These are phyloP conservation scores for Solanum clarkiae DNA, from an alignment of 257 asterid species.

Conservation along the genomic window DNA sequence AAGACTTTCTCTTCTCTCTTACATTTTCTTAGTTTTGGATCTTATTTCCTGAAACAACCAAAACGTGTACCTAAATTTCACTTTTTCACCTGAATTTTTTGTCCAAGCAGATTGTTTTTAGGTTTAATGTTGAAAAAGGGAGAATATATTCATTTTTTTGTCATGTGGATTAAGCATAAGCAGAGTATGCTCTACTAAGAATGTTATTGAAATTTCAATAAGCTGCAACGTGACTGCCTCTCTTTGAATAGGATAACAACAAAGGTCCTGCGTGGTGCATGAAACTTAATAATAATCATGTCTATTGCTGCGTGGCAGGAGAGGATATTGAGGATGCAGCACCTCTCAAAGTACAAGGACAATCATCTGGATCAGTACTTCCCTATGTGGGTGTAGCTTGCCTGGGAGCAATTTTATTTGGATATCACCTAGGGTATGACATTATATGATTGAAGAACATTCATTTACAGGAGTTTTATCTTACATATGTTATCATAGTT, in stretches of 20 bases:
- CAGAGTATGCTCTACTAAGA: not conserved
- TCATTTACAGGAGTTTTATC: not conserved
- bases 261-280: not conserved
- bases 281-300: not conserved
- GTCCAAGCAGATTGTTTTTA: not conserved
- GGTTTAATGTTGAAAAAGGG: not conserved
- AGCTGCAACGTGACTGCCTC: not conserved
- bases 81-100: not conserved
- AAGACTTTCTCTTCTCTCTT: not conserved
- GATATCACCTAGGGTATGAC: conserved; percentile 92
- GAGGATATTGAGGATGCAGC: conserved; percentile 55
- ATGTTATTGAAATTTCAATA: not conserved
- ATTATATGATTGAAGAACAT: not conserved
- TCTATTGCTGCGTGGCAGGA: conserved; percentile 21
- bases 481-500: not conserved
- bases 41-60: not conserved
- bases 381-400: conserved; percentile 97
- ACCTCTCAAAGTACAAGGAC: conserved; percentile 36
- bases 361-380: conserved; percentile 67
- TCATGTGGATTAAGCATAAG: not conserved
- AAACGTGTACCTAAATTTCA: not conserved
- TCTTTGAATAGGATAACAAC: not conserved
- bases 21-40: not conserved
- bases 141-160: not conserved
- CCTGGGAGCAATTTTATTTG: conserved; percentile 75